Percentiles rank a stretch among this genome's conserved stretches.
Conservation (phyloP, 768 basidiomycete genomes). For the Suillus weaverae region DNA sequence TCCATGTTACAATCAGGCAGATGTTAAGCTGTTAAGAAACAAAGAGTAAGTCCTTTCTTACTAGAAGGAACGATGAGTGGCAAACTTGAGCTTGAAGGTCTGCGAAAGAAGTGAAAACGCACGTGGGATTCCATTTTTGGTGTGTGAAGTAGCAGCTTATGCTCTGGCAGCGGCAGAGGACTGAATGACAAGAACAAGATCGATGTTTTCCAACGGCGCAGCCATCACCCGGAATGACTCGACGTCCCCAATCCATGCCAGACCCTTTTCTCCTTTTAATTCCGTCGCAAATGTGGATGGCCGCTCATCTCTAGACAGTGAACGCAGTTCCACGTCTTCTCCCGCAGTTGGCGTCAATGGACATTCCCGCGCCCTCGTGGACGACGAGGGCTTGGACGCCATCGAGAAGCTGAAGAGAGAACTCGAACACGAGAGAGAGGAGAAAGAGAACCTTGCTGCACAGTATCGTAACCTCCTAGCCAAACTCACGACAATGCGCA, state of each 20-base stretch:
- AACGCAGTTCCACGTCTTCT: constrained; percentile 35
- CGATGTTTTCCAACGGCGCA: constrained; percentile 13
- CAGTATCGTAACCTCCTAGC: constrained; percentile 86
- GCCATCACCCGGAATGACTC: constrained; percentile 11
- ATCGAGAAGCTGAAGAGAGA: constrained; percentile 67
- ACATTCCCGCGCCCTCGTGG: constrained; percentile 32
- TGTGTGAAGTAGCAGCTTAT: not conserved
- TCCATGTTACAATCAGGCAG: not conserved
- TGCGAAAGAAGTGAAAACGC: not conserved
- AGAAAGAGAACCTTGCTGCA: constrained; percentile 83
- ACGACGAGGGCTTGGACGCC: constrained; percentile 47
- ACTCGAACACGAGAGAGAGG: constrained; percentile 71
- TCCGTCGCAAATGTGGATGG: constrained; percentile 24
- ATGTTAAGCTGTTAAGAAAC: not conserved
- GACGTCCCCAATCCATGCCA: constrained; percentile 25
- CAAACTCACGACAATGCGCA: constrained; percentile 92
- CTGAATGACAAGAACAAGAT: constrained; percentile 3
- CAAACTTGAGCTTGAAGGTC: no score
- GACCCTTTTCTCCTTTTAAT: constrained; percentile 30
- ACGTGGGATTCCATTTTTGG: constrained; percentile 3
- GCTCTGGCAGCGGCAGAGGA: not conserved
- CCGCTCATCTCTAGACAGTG: constrained; percentile 49
- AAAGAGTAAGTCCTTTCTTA: not conserved
- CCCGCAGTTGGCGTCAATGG: constrained; percentile 36
- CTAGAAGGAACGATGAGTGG: no score